Percentiles rank a stretch among this genome's conserved stretches.
Evolutionary conservation across 2,329 filamentous ascomycete species (phyloP).

Genomic region (Epicoccum nigrum): DNA sequence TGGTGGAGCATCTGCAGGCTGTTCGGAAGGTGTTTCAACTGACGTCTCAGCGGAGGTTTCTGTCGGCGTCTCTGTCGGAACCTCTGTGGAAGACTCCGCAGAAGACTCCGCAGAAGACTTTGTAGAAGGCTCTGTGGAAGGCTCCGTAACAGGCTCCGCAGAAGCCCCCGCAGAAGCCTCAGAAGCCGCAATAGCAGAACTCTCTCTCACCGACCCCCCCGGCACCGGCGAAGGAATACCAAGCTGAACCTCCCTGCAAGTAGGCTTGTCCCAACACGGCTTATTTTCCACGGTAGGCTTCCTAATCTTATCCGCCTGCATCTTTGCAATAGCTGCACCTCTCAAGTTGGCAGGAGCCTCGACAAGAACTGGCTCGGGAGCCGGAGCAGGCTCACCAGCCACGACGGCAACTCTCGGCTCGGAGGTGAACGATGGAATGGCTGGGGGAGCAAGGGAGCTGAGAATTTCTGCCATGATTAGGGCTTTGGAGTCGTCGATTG

Average conservation of each 20-base stretch:
- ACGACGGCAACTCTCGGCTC: neutral
- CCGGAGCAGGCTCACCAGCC: no score
- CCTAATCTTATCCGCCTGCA: slow-evolving; percentile 1
- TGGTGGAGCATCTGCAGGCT: no score
- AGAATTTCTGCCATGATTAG: slow-evolving; percentile 8
- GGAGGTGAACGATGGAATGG: neutral
- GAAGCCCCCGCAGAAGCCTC: neutral
- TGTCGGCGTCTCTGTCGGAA: neutral
- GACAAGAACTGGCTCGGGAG: neutral
- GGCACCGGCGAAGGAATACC: slow-evolving; percentile 4
- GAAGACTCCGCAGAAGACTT: neutral
- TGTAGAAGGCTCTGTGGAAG: neutral
- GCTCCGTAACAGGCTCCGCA: neutral
- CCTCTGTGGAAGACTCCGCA: neutral
- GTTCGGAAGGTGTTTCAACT: no score
- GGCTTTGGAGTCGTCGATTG: slow-evolving; percentile 3
- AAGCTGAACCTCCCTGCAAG: slow-evolving; percentile 9
- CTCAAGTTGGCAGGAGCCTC: slow-evolving; percentile 3
- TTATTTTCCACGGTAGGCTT: neutral
- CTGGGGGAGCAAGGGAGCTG: neutral
- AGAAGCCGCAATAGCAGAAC: neutral
- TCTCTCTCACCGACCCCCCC: neutral
- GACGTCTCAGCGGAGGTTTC: neutral
- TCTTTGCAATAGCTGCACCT: slow-evolving; percentile 4
- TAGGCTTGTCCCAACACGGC: slow-evolving; percentile 1